A percentile compares a stretch with the other conserved stretches of the same genome.
phyloP scores from a whole-genome alignment of 257 asterid species.

The Scutellaria galericulata region DNA sequence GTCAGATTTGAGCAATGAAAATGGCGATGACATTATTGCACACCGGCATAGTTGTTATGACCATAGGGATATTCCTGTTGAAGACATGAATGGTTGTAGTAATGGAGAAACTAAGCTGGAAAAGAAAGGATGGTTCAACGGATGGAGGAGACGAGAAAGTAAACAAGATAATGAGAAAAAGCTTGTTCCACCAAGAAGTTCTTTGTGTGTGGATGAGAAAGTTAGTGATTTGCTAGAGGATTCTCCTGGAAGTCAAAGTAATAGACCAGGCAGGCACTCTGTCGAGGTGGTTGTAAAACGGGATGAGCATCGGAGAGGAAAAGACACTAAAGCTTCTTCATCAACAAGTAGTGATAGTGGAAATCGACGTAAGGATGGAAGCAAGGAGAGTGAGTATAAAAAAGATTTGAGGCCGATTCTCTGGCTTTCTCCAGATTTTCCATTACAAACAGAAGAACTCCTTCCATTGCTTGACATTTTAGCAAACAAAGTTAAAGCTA shows the following conservation, averaged over 20 bases:
- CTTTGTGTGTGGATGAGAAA: constrained; percentile 68
- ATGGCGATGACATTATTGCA: constrained; percentile 61
- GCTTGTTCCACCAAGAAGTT: constrained; percentile 69
- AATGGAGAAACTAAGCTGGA: constrained; percentile 66
- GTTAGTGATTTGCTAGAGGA: constrained; percentile 70
- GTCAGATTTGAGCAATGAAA: constrained; percentile 56
- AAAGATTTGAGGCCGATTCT: constrained; percentile 97
- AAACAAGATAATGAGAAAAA: constrained; percentile 58
- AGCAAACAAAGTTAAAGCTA: constrained; percentile 95
- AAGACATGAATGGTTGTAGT: constrained; percentile 44
- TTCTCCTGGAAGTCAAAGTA: constrained; percentile 52
- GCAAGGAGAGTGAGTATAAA: constrained; percentile 84
- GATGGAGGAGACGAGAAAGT: constrained; percentile 83
- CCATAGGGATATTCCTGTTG: constrained; percentile 75
- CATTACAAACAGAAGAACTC: constrained; percentile 80
- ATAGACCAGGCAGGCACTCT: constrained; percentile 70
- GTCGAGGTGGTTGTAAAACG: constrained; percentile 72
- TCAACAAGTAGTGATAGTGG: constrained; percentile 57
- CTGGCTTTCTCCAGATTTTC: constrained; percentile 95
- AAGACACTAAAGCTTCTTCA: constrained; percentile 65
- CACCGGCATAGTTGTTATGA: constrained; percentile 92
- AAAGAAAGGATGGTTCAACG: constrained; percentile 82
- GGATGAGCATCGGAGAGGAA: constrained; percentile 70
- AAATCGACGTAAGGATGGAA: constrained; percentile 63
- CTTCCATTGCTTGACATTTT: constrained; percentile 93